phyloP scores from a whole-genome alignment of 2,329 filamentous ascomycete species.

The Chaetomiaceae sp. region DNA sequence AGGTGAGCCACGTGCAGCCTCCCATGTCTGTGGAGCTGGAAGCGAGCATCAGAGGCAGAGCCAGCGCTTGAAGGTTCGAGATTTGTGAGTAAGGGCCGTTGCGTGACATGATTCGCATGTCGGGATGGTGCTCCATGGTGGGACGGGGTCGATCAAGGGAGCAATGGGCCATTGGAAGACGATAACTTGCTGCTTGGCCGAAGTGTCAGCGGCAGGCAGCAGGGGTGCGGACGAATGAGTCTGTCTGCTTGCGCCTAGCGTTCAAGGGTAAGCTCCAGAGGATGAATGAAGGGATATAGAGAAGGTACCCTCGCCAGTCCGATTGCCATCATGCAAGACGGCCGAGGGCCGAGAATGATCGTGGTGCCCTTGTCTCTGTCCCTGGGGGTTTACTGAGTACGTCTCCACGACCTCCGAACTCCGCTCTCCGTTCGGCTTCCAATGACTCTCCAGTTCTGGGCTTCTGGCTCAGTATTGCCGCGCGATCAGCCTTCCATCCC shows the following conservation, averaged over 20 bases:
- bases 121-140: constrained; percentile 10
- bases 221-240: constrained; percentile 18
- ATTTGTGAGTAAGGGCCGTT: constrained; percentile 12
- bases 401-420: constrained; percentile 11
- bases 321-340: background rate
- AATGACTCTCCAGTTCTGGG: background rate
- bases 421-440: constrained; percentile 1
- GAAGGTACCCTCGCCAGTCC: too few species aligned
- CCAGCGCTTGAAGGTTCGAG: background rate
- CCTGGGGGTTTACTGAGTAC: background rate
- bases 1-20: constrained; percentile 14
- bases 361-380: background rate
- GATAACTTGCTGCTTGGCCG: constrained; percentile 15
- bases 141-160: constrained; percentile 11
- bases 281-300: background rate
- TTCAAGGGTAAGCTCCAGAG: background rate
- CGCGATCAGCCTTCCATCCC: constrained; percentile 18
- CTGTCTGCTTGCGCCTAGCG: background rate
- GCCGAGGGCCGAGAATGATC: background rate
- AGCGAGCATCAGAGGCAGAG: constrained; percentile 11
- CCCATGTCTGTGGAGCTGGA: constrained; percentile 18
- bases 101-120: constrained; percentile 23
- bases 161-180: constrained; percentile 18
- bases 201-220: constrained; percentile 14
- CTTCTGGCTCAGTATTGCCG: constrained; percentile 8